Evolutionary conservation across 2,329 filamentous ascomycete genomes (phyloP).

Genomic region (Colletotrichum trifolii): DNA sequence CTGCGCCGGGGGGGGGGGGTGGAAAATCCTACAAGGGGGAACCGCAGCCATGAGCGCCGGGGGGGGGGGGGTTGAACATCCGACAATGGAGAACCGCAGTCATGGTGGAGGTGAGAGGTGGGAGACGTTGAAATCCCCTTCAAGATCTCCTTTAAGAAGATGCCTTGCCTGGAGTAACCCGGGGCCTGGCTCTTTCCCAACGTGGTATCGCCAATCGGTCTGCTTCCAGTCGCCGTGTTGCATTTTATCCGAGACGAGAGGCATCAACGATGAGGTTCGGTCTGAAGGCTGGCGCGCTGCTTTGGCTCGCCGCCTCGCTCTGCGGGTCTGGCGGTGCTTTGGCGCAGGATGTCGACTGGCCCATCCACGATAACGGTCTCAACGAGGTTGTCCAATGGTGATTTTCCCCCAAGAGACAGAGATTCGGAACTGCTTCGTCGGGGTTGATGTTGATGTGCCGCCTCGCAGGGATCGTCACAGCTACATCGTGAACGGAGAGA

Average conservation of each 20-base stretch:
- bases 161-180: constrained; percentile 1
- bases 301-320: constrained; percentile 33
- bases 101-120: not conserved
- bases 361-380: constrained; percentile 46
- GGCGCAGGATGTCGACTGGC: constrained; percentile 39
- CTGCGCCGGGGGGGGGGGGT: constrained; percentile 6
- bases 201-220: constrained; percentile 21
- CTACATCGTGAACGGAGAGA: constrained; percentile 52
- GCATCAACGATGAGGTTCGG: constrained; percentile 27
- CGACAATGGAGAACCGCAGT: not conserved
- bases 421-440: not conserved
- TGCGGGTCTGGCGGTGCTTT: constrained; percentile 11
- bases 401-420: constrained; percentile 1
- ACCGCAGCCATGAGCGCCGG: not conserved
- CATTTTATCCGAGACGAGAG: not conserved
- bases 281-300: constrained; percentile 23
- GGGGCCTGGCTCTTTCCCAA: not conserved
- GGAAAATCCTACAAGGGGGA: not conserved
- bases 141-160: not conserved
- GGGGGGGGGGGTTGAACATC: not conserved
- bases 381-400: constrained; percentile 48
- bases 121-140: not conserved
- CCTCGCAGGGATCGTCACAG: constrained; percentile 53
- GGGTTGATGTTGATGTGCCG: not conserved
- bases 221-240: not conserved